Evolutionary conservation across 179 eudicot genomes (phyloP).

Genomic region (Nepenthes alata): DNA sequence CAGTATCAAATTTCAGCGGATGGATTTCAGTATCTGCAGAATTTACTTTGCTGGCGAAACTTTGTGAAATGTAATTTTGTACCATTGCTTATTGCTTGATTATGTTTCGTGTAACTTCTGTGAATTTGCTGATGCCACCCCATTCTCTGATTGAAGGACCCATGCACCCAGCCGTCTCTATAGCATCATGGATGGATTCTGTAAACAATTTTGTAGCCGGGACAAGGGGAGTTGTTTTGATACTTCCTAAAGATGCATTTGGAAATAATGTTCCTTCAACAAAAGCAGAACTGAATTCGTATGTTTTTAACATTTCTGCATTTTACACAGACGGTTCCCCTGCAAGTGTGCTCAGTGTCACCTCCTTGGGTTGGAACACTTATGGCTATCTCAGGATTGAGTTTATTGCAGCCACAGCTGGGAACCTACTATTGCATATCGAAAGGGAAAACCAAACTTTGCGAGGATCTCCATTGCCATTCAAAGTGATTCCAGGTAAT

Average conservation of each 20-base stretch:
- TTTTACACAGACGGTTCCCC: conserved; percentile 33
- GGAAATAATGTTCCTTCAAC: conserved; percentile 55
- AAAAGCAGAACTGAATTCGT: conserved; percentile 28
- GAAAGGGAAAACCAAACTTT: conserved; percentile 38
- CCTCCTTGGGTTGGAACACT: conserved; percentile 49
- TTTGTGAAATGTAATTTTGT: background rate
- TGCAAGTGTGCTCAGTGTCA: conserved; percentile 34
- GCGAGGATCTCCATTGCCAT: conserved; percentile 66
- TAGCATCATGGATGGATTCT: conserved; percentile 60
- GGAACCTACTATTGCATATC: conserved; percentile 52
- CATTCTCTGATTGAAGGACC: conserved; percentile 37
- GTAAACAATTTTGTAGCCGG: conserved; percentile 62
- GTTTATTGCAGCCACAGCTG: conserved; percentile 57
- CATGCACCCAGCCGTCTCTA: conserved; percentile 64
- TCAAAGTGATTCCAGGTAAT: conserved; percentile 73
- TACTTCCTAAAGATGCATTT: conserved; percentile 87
- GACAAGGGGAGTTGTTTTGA: conserved; percentile 34
- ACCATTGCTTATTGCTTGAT: background rate
- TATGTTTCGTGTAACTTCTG: background rate
- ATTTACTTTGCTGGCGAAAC: background rate
- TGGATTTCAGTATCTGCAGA: background rate
- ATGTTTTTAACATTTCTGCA: conserved; percentile 38
- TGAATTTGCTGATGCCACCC: background rate
- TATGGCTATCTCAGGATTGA: conserved; percentile 52
- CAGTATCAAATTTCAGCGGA: too few species aligned